Evolutionary conservation across 306 rosid species (phyloP).

Genomic region (Vigna mungo): DNA sequence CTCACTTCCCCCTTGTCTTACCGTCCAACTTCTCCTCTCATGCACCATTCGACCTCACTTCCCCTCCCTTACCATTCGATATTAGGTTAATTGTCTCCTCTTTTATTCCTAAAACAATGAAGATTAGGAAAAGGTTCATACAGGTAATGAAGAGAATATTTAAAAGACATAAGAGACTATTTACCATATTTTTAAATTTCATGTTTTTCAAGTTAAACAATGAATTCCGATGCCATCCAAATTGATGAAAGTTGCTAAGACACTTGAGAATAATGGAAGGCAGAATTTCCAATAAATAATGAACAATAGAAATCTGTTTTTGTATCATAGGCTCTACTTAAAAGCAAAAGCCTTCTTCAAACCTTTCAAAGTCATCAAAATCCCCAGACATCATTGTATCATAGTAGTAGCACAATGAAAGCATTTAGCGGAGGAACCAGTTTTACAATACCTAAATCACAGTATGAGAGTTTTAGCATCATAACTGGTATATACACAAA

Average conservation of each 20-base stretch:
- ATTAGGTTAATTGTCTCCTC: no score
- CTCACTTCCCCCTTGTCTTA: no score
- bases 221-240: no score
- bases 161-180: no score
- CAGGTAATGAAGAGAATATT: no score
- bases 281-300: background rate
- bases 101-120: no score
- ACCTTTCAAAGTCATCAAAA: background rate
- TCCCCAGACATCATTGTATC: background rate
- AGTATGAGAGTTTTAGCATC: slow-evolving; percentile 25
- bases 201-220: no score
- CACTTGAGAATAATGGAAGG: background rate
- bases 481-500: slow-evolving; percentile 50
- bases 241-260: background rate
- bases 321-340: background rate
- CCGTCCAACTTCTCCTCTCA: no score
- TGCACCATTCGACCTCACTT: no score
- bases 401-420: background rate
- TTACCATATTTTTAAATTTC: no score
- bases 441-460: slow-evolving; percentile 27
- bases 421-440: background rate
- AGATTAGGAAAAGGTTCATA: no score
- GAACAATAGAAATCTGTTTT: background rate
- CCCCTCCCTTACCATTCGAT: no score
- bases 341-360: background rate